Percentiles rank a stretch among this genome's conserved stretches.
phyloP scores from a whole-genome alignment of 2,329 filamentous ascomycete genomes.

The Aureobasidium melanogenum region DNA sequence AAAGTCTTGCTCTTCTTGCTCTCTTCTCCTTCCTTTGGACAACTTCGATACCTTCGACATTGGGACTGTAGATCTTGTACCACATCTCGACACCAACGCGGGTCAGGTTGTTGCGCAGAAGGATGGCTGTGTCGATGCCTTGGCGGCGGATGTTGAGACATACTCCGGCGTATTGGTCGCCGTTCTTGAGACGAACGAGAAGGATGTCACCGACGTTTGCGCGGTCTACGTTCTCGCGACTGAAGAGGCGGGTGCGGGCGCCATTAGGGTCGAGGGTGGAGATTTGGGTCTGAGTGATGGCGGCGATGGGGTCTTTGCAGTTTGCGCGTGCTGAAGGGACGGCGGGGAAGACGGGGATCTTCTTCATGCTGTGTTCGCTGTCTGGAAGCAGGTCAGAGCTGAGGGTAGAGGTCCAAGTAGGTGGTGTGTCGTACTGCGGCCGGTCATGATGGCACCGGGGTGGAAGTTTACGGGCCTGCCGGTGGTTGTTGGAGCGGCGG shows the following conservation, averaged over 20 bases:
- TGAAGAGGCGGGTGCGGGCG: conserved; percentile 73
- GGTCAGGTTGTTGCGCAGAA: conserved; percentile 79
- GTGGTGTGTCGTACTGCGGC: conserved; percentile 12
- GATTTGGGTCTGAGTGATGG: conserved; percentile 62
- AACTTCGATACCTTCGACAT: conserved; percentile 84
- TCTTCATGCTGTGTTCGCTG: conserved; percentile 18
- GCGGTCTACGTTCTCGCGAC: conserved; percentile 64
- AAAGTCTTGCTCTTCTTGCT: conserved; percentile 77
- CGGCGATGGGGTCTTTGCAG: conserved; percentile 58
- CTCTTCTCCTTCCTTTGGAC: conserved; percentile 79
- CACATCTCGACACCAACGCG: conserved; percentile 92
- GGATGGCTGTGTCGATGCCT: conserved; percentile 74
- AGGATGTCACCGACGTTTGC: conserved; percentile 84
- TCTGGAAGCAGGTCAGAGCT: conserved; percentile 5
- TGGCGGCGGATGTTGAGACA: conserved; percentile 75
- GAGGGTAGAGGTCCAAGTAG: too few relatives aligned
- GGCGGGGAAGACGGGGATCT: conserved; percentile 35
- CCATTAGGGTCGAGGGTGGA: conserved; percentile 73
- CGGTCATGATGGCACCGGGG: conserved; percentile 16
- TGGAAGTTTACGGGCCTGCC: conserved; percentile 15
- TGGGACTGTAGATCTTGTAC: conserved; percentile 89
- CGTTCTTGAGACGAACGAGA: conserved; percentile 74
- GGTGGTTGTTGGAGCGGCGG: conserved; percentile 34
- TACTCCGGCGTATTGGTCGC: conserved; percentile 84
- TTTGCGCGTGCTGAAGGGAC: conserved; percentile 46